Evolutionary conservation across 2,329 filamentous ascomycete species (phyloP).

Genomic region (Knufia petricola): DNA sequence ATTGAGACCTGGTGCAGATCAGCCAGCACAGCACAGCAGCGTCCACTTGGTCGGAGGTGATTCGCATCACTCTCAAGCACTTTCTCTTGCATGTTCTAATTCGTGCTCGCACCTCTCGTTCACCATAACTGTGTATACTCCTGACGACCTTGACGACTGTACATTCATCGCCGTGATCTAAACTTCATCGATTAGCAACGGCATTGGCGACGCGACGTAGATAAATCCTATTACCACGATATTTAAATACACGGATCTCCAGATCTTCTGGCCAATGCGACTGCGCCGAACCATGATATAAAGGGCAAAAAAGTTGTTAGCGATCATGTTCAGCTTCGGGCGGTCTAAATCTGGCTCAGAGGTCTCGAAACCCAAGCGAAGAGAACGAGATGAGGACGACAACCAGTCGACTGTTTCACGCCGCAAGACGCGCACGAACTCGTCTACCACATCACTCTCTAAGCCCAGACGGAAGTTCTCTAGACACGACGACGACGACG

Average conservation of each 20-base stretch:
- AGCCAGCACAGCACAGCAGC: slow-evolving; percentile 10
- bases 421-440: slow-evolving; percentile 8
- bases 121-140: slow-evolving; percentile 3
- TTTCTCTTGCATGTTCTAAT: neutral
- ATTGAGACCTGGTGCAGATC: slow-evolving; percentile 4
- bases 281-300: slow-evolving; percentile 7
- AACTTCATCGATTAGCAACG: neutral
- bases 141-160: slow-evolving; percentile 4
- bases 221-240: neutral
- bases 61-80: slow-evolving; percentile 8
- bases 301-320: neutral
- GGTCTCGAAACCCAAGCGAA: slow-evolving; percentile 14
- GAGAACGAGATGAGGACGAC: slow-evolving; percentile 10
- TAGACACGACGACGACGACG: slow-evolving; percentile 12
- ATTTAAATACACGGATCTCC: neutral
- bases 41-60: slow-evolving; percentile 1
- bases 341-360: slow-evolving; percentile 18
- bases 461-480: slow-evolving; percentile 12
- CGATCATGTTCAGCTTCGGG: slow-evolving; percentile 10
- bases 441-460: slow-evolving; percentile 15
- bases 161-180: neutral
- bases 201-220: slow-evolving; percentile 1
- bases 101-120: neutral
- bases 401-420: slow-evolving; percentile 5
- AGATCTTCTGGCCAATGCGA: neutral